Evolutionary conservation across 768 basidiomycete species (phyloP), one percentile per base, ranked within the genome.

Genomic region (Naematelia encephala): DNA sequence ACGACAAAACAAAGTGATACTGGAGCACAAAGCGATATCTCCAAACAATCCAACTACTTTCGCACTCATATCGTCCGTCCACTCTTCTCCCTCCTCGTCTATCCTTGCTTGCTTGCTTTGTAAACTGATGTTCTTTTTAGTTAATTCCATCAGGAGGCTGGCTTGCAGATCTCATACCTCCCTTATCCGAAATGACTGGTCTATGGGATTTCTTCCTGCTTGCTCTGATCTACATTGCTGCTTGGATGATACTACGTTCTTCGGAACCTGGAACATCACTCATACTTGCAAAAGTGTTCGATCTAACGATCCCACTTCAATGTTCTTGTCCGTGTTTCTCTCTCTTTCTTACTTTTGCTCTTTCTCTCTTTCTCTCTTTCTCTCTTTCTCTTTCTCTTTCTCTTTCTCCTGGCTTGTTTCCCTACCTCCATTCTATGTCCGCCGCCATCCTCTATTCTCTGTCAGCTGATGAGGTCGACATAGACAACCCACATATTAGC

Each of bases 131-230:
- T n/a, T 8, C 34, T 8, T 39, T 39, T 8, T 27, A 66, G 64
- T 57, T 66, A 26, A 43, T 56, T 23, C 57, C 57, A 19, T 62
- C 64, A 0, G 57, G 61, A 39, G 61, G 64, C 12, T 66, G 64
- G 64, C 39, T 66, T 3, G 60, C 47, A 1, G 64, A 66, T 23
- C 16, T 66, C 16, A 50, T 59, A 21, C 47, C 53, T 12, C 48
- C 50, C 48, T 2, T 60, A 2, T 59, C 64, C 2, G 47, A 49
- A 30, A 1, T 50, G 13, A 57, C 61, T 5, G 57, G 53, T 21
- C 23, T 66, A 47, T 66, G 64, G 64, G 64, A 62, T 51, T 44
- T 57, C 25, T 51, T 62, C 61, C 21, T 62, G 45, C 54, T 62
- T 5, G 34, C 53, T 10, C 16, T 23, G 2, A 21, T 66, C 16